A percentile compares a stretch with the other conserved stretches of the same genome.
These are phyloP conservation scores for Bothriochloa decipiens DNA, from an alignment of 176 grass and related monocot genomes.

Conservation along the genomic window DNA sequence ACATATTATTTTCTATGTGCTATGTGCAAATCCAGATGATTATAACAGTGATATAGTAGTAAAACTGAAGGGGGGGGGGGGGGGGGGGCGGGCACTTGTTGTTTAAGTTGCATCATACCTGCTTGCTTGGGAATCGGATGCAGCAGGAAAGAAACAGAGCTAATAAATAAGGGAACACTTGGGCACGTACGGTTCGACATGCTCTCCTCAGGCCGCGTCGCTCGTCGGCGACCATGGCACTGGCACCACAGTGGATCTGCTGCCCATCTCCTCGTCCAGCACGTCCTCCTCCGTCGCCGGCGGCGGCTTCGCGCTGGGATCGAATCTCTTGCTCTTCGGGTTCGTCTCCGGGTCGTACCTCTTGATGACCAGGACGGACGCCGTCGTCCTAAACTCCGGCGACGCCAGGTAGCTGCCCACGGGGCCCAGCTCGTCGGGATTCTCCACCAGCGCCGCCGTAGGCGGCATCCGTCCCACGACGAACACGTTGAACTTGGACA, in stretches of 20 bases:
- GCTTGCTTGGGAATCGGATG: not conserved
- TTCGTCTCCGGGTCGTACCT: conserved; percentile 55
- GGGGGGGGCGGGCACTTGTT: too few species aligned
- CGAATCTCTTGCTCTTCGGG: conserved; percentile 51
- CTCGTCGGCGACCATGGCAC: not conserved
- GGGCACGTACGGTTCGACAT: not conserved
- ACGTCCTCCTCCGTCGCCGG: conserved; percentile 38
- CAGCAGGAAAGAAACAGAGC: not conserved
- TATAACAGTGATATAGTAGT: not conserved
- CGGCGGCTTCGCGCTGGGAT: conserved; percentile 36
- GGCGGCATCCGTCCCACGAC: conserved; percentile 53
- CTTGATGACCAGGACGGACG: conserved; percentile 60
- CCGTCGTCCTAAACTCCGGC: conserved; percentile 58
- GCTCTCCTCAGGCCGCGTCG: not conserved
- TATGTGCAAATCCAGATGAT: not conserved
- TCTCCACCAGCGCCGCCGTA: conserved; percentile 41
- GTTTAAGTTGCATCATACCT: not conserved
- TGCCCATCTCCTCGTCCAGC: conserved; percentile 32
- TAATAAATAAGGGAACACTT: not conserved
- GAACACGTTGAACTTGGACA: conserved; percentile 53
- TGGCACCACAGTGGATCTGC: conserved; percentile 2
- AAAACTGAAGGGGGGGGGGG: not conserved
- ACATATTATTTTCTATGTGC: not conserved
- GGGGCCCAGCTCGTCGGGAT: conserved; percentile 53
- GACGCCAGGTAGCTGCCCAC: conserved; percentile 64